Conservation (phyloP, 352 stramenopile genomes). For the Phytopythium chamaehyphon region DNA sequence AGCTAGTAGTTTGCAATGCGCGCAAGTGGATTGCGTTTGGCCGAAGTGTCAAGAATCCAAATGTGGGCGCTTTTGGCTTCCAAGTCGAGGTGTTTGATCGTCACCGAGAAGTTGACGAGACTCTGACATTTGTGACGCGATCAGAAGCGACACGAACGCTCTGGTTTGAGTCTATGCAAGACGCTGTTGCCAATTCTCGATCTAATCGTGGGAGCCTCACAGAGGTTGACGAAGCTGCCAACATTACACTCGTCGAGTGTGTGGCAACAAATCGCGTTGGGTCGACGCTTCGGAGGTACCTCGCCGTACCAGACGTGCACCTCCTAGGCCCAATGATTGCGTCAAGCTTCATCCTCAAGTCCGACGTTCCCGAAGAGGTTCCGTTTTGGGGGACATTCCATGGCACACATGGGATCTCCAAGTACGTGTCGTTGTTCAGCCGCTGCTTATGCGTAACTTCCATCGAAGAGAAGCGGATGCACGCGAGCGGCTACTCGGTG, state of each 20-base stretch:
- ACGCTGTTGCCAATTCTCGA: constrained; percentile 37
- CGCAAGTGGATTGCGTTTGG: constrained; percentile 78
- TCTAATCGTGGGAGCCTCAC: constrained; percentile 46
- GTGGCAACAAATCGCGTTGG: constrained; percentile 50
- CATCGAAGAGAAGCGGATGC: constrained; percentile 57
- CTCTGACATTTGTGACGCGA: constrained; percentile 68
- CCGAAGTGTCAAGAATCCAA: constrained; percentile 60
- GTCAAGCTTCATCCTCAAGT: constrained; percentile 71
- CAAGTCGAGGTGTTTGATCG: constrained; percentile 76
- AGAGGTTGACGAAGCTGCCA: constrained; percentile 57
- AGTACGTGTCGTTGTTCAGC: constrained; percentile 70
- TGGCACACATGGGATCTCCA: constrained; percentile 50
- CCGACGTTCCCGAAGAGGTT: constrained; percentile 72
- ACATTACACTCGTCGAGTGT: constrained; percentile 55
- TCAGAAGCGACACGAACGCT: constrained; percentile 44
- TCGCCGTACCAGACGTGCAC: constrained; percentile 57
- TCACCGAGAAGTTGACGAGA: constrained; percentile 69
- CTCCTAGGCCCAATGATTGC: constrained; percentile 50
- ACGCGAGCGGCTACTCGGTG: constrained; percentile 70
- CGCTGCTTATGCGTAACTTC: constrained; percentile 52
- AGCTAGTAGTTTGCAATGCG: constrained; percentile 67
- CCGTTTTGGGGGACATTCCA: constrained; percentile 79
- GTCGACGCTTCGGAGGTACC: constrained; percentile 27
- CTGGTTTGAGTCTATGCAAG: constrained; percentile 64
- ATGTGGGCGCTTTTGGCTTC: constrained; percentile 65